Evolutionary conservation across 2,329 filamentous ascomycete genomes (phyloP).

Genomic region (Aspergillus hiratsukae): DNA sequence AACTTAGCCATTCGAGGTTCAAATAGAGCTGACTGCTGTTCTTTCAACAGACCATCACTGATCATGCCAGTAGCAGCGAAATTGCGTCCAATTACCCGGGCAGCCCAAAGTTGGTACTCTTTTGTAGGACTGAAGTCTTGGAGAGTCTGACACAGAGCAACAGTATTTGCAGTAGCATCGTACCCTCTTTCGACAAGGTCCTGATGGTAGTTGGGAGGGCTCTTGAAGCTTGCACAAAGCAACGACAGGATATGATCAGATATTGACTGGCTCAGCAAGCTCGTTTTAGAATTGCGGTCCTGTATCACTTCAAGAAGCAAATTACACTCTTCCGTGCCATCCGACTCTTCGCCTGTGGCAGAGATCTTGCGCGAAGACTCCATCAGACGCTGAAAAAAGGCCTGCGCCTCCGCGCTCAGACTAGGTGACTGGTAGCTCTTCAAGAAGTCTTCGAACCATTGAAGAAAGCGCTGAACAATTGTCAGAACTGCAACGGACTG

Average conservation of each 20-base stretch:
- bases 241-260: conserved; percentile 37
- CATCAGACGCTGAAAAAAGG: conserved; percentile 64
- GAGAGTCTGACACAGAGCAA: conserved; percentile 73
- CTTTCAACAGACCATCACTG: conserved; percentile 45
- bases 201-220: conserved; percentile 52
- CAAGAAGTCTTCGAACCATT: conserved; percentile 72
- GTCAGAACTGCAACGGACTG: conserved; percentile 73
- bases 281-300: conserved; percentile 60
- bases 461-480: conserved; percentile 70
- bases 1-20: conserved; percentile 6
- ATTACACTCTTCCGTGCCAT: conserved; percentile 69
- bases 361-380: conserved; percentile 64
- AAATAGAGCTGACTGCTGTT: conserved; percentile 32
- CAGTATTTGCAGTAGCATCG: conserved; percentile 57
- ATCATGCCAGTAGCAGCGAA: conserved; percentile 71
- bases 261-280: conserved; percentile 69
- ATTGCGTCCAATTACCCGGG: conserved; percentile 74
- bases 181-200: conserved; percentile 68
- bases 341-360: conserved; percentile 64
- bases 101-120: conserved; percentile 79
- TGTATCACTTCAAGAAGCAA: conserved; percentile 74
- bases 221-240: conserved; percentile 70
- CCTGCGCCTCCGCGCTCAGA: conserved; percentile 46
- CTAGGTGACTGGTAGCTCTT: conserved; percentile 54
- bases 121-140: conserved; percentile 58